Evolutionary conservation across 257 asterid genomes (phyloP).

Genomic region (Solanum corneliomulleri): DNA sequence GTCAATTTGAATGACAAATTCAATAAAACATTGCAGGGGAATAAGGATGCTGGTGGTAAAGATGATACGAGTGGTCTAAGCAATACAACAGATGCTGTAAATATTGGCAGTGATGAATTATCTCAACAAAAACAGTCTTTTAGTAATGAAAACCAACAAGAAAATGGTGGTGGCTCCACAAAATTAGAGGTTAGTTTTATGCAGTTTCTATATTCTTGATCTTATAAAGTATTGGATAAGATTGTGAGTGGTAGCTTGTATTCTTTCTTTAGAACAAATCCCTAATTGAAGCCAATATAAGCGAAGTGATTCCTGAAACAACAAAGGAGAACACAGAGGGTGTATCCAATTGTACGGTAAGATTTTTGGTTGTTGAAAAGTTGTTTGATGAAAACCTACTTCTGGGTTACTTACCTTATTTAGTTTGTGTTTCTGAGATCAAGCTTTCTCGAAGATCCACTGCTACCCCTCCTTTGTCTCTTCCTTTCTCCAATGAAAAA

Average conservation of each 20-base stretch:
- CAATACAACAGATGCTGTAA: background rate
- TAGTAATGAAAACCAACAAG: background rate
- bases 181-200: background rate
- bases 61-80: background rate
- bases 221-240: background rate
- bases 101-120: background rate
- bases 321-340: conserved; percentile 4
- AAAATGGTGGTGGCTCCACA: background rate
- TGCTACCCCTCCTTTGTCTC: no score
- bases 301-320: background rate
- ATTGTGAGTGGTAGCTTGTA: background rate
- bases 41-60: background rate
- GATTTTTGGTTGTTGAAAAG: background rate
- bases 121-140: background rate
- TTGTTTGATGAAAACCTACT: background rate
- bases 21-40: background rate
- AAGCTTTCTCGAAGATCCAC: background rate
- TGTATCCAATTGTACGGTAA: background rate
- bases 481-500: no score
- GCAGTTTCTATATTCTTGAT: background rate
- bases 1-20: background rate
- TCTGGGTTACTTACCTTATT: background rate
- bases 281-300: background rate
- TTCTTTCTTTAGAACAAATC: conserved; percentile 3
- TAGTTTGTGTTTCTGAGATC: background rate